phyloP scores from a whole-genome alignment of 352 stramenopile species.

The Blastocystis sp. region DNA sequence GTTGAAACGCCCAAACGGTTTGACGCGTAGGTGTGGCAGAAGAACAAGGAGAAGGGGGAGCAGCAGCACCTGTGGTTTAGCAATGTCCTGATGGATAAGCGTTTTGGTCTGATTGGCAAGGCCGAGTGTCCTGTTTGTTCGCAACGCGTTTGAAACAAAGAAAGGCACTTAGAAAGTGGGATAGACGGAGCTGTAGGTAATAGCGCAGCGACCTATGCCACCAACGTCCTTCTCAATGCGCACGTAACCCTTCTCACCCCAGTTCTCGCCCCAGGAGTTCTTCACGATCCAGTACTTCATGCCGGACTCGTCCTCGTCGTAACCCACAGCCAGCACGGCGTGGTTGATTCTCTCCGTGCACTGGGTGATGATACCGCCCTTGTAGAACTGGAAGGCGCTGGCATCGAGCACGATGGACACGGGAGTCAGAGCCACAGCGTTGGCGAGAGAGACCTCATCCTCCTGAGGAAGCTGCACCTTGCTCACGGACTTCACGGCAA shows the following conservation, averaged over 20 bases:
- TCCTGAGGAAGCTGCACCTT: conserved; percentile 72
- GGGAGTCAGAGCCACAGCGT: conserved; percentile 80
- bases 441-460: conserved; percentile 79
- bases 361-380: conserved; percentile 74
- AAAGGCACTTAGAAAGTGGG: conserved; percentile 54
- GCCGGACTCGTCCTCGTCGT: conserved; percentile 79
- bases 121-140: background rate
- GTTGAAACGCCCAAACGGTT: background rate
- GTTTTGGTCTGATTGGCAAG: conserved; percentile 26
- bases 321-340: conserved; percentile 86
- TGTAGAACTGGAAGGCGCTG: conserved; percentile 75
- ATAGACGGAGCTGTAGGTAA: conserved; percentile 69
- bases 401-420: conserved; percentile 83
- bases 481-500: conserved; percentile 71
- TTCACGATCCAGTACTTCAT: conserved; percentile 89
- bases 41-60: conserved; percentile 40
- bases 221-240: conserved; percentile 70
- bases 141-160: background rate
- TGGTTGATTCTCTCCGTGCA: conserved; percentile 82
- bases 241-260: conserved; percentile 73
- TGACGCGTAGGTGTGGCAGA: conserved; percentile 41
- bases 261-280: conserved; percentile 82
- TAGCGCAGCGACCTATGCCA: conserved; percentile 64
- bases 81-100: conserved; percentile 61
- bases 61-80: conserved; percentile 25